phyloP scores from a whole-genome alignment of 441 rosid genomes.

The Euphorbia celastroides region DNA sequence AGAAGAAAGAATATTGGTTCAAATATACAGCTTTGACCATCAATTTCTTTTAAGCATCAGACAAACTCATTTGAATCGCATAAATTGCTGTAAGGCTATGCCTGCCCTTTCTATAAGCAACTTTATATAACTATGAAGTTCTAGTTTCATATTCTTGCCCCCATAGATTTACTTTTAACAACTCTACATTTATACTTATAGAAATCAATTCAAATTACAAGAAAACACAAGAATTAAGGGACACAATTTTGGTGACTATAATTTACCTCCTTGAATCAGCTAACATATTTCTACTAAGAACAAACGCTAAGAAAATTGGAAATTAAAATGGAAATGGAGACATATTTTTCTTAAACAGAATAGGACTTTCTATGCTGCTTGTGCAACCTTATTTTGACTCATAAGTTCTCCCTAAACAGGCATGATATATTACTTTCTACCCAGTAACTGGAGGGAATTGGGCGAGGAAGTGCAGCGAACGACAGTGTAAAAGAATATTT shows the following conservation, averaged over 20 bases:
- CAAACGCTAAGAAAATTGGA: no score
- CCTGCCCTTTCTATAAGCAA: neutral
- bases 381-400: no score
- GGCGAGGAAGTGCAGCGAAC: neutral
- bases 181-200: neutral
- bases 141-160: no score
- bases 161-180: neutral
- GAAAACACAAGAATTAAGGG: neutral
- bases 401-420: no score
- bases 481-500: neutral
- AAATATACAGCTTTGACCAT: neutral
- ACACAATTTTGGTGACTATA: neutral
- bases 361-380: no score
- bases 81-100: neutral
- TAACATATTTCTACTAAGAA: neutral
- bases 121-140: neutral
- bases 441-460: neutral
- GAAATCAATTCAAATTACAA: neutral
- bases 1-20: slow-evolving; percentile 2
- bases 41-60: neutral
- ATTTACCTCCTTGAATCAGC: neutral
- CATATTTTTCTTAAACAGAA: no score
- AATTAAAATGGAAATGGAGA: no score
- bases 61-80: neutral
- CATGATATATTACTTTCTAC: neutral